Conservation (phyloP, 345 rosid species). For the Nephelium lappaceum region DNA sequence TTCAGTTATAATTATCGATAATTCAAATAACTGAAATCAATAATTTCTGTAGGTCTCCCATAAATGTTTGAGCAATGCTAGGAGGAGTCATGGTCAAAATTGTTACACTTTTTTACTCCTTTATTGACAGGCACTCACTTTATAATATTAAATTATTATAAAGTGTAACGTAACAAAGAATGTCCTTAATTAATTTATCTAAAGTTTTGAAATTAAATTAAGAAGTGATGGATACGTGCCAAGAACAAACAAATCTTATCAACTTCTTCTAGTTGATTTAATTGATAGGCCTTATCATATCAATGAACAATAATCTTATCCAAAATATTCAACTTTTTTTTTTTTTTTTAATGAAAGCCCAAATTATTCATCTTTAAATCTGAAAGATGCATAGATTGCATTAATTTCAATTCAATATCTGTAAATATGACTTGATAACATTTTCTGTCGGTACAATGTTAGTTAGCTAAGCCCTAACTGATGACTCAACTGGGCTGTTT, state of each 20-base stretch:
- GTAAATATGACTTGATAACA: not conserved
- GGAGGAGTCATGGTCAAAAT: no score
- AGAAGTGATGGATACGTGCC: not conserved
- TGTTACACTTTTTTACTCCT: no score
- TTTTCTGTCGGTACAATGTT: not conserved
- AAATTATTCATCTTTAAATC: not conserved
- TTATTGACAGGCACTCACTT: no score
- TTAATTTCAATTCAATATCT: not conserved
- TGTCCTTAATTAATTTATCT: no score
- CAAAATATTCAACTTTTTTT: not conserved
- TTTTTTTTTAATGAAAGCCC: no score
- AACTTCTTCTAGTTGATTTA: no score
- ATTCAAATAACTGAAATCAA: not conserved
- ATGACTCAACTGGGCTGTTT: not conserved
- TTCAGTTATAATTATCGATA: not conserved
- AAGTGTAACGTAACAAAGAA: no score
- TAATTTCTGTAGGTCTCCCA: slow-evolving; percentile 15
- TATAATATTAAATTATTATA: no score
- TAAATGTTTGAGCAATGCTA: no score
- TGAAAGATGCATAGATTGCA: not conserved
- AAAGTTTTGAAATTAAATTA: no score
- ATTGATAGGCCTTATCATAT: not conserved
- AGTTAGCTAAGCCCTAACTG: not conserved
- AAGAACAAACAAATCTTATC: no score
- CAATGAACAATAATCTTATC: not conserved